Conservation (phyloP, 129 eudicot genomes). For the Tagetes patula region DNA sequence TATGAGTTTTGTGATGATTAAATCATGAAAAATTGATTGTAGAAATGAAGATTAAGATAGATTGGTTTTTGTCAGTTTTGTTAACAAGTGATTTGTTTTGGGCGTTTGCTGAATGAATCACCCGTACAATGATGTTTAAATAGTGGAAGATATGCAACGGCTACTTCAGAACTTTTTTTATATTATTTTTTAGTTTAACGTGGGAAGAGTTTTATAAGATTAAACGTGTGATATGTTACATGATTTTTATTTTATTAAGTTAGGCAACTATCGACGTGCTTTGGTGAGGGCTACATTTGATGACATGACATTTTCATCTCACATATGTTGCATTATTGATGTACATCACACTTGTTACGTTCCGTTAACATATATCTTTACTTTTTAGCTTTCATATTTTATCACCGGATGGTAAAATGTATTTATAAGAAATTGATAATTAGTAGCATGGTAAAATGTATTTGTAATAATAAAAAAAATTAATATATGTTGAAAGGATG, state of each 20-base stretch:
- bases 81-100: background rate
- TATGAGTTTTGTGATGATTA: background rate
- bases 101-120: constrained; percentile 7
- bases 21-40: background rate
- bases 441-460: too few relatives aligned
- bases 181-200: background rate
- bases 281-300: too few relatives aligned
- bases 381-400: too few relatives aligned
- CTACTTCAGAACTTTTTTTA: constrained; percentile 35
- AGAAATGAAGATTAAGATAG: constrained; percentile 14
- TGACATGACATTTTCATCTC: too few relatives aligned
- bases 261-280: background rate
- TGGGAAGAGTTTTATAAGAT: background rate
- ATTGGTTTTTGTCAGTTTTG: constrained; percentile 22
- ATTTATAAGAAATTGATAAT: too few relatives aligned
- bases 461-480: too few relatives aligned
- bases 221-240: background rate
- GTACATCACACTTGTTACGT: too few relatives aligned
- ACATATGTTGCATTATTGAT: too few relatives aligned
- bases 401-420: too few relatives aligned
- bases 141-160: constrained; percentile 50
- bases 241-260: background rate
- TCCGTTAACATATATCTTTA: too few relatives aligned
- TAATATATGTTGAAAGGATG: too few relatives aligned
- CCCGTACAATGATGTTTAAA: constrained; percentile 28